Evolutionary conservation across 164 flowering plant genomes (phyloP).

Genomic region (Stephania japonica): DNA sequence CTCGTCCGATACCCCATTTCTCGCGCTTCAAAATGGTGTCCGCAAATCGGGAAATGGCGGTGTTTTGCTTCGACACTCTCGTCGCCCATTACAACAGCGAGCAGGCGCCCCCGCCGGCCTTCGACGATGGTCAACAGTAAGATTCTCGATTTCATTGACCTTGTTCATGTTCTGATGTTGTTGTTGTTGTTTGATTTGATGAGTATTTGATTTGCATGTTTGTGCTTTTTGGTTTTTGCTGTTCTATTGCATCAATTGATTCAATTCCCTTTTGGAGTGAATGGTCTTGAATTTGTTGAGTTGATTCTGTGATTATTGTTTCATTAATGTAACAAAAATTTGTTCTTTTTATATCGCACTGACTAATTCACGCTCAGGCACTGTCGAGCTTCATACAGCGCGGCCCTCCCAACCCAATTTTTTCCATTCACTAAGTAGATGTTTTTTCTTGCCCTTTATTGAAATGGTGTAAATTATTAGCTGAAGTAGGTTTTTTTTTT

Average conservation of each 20-base stretch:
- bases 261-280: background rate
- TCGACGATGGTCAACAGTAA: constrained; percentile 82
- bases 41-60: constrained; percentile 89
- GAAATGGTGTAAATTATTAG: background rate
- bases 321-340: background rate
- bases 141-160: background rate
- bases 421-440: background rate
- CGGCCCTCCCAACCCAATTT: too few species aligned
- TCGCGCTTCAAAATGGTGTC: constrained; percentile 57
- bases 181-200: background rate
- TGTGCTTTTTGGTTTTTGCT: background rate
- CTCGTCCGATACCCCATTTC: background rate
- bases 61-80: constrained; percentile 86
- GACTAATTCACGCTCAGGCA: background rate
- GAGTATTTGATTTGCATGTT: background rate
- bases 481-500: too few species aligned
- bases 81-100: constrained; percentile 82
- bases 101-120: constrained; percentile 72
- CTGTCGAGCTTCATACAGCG: too few species aligned
- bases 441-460: background rate
- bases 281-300: background rate
- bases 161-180: background rate
- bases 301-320: background rate
- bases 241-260: background rate
- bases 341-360: background rate